Evolutionary conservation across 2,329 filamentous ascomycete genomes (phyloP), one percentile per base, ranked within the genome.

Genomic region (Colletotrichum nymphaeae): DNA sequence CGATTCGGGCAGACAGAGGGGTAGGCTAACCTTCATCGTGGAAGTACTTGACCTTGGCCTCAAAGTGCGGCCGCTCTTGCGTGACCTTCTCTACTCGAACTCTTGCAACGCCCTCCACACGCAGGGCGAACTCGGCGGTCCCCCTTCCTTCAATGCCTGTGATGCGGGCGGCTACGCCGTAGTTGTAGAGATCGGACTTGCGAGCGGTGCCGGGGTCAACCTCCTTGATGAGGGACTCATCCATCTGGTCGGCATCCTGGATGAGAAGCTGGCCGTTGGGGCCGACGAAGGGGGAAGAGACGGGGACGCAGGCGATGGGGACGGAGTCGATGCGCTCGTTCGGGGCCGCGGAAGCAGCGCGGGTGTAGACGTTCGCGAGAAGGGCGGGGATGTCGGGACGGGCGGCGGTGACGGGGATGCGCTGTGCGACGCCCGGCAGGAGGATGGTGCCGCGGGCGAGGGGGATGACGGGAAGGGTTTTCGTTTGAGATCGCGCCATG

Each of bases 301-400:
- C 87, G 24, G 97, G 97, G 67, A 98, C 92, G 82, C 96, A 98
- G 66, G 93, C 95, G 76, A 98, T 92, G 9, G 94, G 92, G 77
- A 98, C 91, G 76, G 87, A 86, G 76, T 92, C 89, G 79, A 92
- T 87, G 75, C 89, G 86, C 76, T 91, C 88, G 75, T 88, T 89
- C 32, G 91, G 89, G 76, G 92, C 90, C 78, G 92, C 92, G 53
- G 90, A 89, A 42, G 93, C 88, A 32, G 92, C 92, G 77, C 92
- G 91, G 78, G 93, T 93, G 83, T 97, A 96, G 73, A 98, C 90
- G 77, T 93, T 92, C 24, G 95, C 94, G 70, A 99, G 91, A 57
- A 98, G 90, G 63, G 96, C 94, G 66, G 95, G 93, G 76, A 98
- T 93, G 83, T 98, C 97, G 76, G 94, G 92, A 64, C 96, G 94